Base-by-base conservation (phyloP, 345 rosid species). In the Hevea brasiliensis region DNA sequence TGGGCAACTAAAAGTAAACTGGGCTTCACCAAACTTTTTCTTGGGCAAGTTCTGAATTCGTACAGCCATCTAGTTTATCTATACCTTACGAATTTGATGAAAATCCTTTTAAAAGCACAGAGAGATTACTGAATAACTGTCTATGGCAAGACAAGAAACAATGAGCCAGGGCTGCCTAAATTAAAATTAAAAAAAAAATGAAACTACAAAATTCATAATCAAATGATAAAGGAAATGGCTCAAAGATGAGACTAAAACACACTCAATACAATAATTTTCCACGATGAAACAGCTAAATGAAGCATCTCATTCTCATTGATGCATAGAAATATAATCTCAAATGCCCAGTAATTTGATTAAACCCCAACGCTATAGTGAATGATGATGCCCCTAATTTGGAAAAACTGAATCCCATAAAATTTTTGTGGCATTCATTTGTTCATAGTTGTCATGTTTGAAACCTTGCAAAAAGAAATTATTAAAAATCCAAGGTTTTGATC, bases 21-120 rank as follows among this genome's bases (percentile, higher is more conserved):
- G 66, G 13, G 82, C 56, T 32, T 58, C 76, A 76, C 70, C 66
- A 67, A 70, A 75, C 27, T 13, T 72, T 82, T 78, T 83, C 72
- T 78, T 73, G 18, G 84, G 63, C 65, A 79, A 68, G 72, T 73
- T 78, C 55, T 77, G 82, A 61, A 77, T 73, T 67, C 71, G 75
- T 37, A 74, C 65, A 58, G 86, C 79, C 85, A 79, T 83, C 73
- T 56, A 66, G 65, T 76, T 79, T 51, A 61, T 64, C 40, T 17
- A 41, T n/a, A 7, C 21, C 50, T 32, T 3, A 66, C 44, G 5
- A 56, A 67, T 51, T 71, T 14, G 67, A 67, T 26, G 72, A 57
- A 48, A 71, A 55, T 61, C 47, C 48, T 65, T 35, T 27, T 50
- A 5, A 55, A 64, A 40, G 0, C 72, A 67, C 44, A 40, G 68